Evolutionary conservation across 129 eudicot species (phyloP), one percentile per base, ranked within the genome.

Genomic region (Flaveria ramosissima): DNA sequence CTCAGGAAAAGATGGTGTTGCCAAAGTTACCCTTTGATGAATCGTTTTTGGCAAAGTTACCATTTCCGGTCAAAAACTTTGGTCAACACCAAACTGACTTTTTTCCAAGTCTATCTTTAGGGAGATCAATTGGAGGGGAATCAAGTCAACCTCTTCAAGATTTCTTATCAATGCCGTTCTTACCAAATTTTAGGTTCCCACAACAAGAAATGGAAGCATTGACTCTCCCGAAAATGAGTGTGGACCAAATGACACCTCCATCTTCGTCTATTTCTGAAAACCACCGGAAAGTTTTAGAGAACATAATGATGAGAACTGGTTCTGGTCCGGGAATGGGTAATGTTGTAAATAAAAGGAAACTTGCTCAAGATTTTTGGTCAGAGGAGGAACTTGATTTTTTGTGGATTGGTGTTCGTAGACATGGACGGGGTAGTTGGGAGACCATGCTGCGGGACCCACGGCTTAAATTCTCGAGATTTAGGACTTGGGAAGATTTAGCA

Each of bases 381-480:
- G 99, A 94, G 73, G 99, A 94, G 24, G 99, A 94, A 52, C 99
- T 94, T 13, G 99, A 94, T 78, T 89, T 81, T 60, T 86, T 94
- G 6, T 94, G 99, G 99, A 89, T 94, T 74, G 99, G 97, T 56
- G 92, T 94, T 70, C 90, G 97, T 26, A 87, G 99, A 76, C 96
- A 91, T 12, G 97, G 99, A 6, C 77, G 88, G 50, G 97, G 96
- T 39, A 88, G 86, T 56, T 94, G 99, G 99, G 93, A 89, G 72
- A 71, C 89, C 15, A 91, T 91, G 96, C 82, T 94, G 61, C 81
- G 73, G 60, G 99, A 94, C 56, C 89, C 93, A 12, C 78, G 92
- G 70, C 79, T 91, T 50, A 94, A 78, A 53, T 94, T 94, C 65
- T 86, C 94, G 0, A 91, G 87, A 68, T 91, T 70, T 68, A 88